Evolutionary conservation across 805 yeast genomes (phyloP), one percentile per base, ranked within the genome.

Genomic region (Lipomyces yamanashiensis): DNA sequence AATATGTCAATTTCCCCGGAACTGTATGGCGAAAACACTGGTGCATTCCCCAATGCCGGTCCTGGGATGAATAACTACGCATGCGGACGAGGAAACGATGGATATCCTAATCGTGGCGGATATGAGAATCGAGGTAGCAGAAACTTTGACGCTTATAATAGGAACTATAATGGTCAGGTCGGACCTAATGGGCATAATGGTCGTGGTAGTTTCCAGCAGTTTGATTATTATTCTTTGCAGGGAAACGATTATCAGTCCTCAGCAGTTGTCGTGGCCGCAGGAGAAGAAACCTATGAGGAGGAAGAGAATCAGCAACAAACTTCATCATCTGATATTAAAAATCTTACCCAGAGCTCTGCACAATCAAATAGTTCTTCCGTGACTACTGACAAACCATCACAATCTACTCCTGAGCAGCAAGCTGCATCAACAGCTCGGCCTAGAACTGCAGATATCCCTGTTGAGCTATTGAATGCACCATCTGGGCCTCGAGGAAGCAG

Each of bases 391-490:
- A 47, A 17, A 47, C 2, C 37, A 47, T 7, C 37, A n/a, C 51
- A 13, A 28, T 21, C 2, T 33, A 23, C 51, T 8, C 5, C 37
- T 12, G 37, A 39, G 44, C 13, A 17, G 36, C 51, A 47, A 36
- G n/a, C 2, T 39, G 44, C 37, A 10, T 10, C 45, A 7, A 19
- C 54, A 8, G n/a, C 33, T 9, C 54, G 45, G 23, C 28, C 34
- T 15, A 17, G n/a, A 39, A 6, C 54, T 8, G 54, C 63, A 13
- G 61, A 63, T 28, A 44, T 39, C 15, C 58, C 63, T 21, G 53
- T 51, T n/a, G 63, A 54, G 37, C 56, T 50, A n/a, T 37, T 59
- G 17, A 48, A 54, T 50, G 61, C 64, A 5, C 66, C 66, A 8
- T 54, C 61, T 12, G 66, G 55, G 9, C 66, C 66, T 17, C 54